phyloP scores from a whole-genome alignment of 352 stramenopile species.

The Pythium aquatile region DNA sequence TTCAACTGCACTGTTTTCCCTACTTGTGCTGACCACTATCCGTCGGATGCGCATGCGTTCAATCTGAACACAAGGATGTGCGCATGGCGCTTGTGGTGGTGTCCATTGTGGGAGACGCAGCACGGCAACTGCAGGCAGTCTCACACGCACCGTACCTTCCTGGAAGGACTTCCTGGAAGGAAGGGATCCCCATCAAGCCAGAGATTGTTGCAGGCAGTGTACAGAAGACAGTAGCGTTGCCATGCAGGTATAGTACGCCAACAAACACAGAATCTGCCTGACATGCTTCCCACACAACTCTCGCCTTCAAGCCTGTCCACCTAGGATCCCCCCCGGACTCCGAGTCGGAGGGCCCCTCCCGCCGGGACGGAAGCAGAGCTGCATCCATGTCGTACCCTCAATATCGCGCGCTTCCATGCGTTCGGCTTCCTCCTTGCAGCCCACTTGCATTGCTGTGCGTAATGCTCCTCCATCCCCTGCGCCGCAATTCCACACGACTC shows the following conservation, averaged over 20 bases:
- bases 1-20: neutral
- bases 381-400: neutral
- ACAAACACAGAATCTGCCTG: neutral
- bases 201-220: neutral
- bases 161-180: too few species aligned
- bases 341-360: too few species aligned
- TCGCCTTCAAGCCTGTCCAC: neutral
- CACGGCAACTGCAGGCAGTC: too few species aligned
- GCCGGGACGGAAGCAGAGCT: too few species aligned
- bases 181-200: constrained; percentile 12
- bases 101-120: too few species aligned
- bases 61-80: neutral
- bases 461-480: neutral
- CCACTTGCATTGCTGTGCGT: neutral
- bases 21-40: neutral
- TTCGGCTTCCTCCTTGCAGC: neutral
- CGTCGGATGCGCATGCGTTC: neutral
- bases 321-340: neutral
- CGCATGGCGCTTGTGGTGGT: neutral
- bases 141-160: too few species aligned
- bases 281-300: neutral
- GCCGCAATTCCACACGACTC: neutral
- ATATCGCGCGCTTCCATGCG: neutral
- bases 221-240: neutral
- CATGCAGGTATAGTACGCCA: neutral